Percentiles rank a stretch among this genome's conserved stretches.
phyloP scores from a whole-genome alignment of 305 asterid genomes.

The Rubia balearica region DNA sequence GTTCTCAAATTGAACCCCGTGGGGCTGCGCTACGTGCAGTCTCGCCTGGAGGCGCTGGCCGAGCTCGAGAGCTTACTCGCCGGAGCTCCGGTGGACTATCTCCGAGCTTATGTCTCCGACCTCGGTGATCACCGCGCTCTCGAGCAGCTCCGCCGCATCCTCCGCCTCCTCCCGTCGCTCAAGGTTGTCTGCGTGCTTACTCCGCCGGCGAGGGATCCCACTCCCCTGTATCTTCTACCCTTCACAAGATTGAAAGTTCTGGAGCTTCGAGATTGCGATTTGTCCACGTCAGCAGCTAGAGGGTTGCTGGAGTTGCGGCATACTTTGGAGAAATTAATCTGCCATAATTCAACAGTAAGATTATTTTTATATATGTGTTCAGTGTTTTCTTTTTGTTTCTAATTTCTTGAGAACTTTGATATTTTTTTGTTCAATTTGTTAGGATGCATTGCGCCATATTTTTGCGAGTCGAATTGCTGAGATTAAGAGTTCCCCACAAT shows the following conservation, averaged over 20 bases:
- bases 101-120: constrained; percentile 92
- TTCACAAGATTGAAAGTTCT: constrained; percentile 69
- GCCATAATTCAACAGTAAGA: constrained; percentile 78
- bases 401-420: constrained; percentile 14
- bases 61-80: constrained; percentile 77
- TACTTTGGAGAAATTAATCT: constrained; percentile 84
- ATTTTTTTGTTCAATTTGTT: constrained; percentile 18
- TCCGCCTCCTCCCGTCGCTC: constrained; percentile 62
- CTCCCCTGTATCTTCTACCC: constrained; percentile 64
- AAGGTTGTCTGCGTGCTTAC: constrained; percentile 77
- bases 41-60: constrained; percentile 76
- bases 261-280: constrained; percentile 92
- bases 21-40: constrained; percentile 80
- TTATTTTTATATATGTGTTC: background rate
- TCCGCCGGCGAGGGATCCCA: constrained; percentile 77
- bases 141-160: constrained; percentile 86
- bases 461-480: constrained; percentile 88
- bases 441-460: constrained; percentile 90
- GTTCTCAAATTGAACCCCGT: constrained; percentile 85
- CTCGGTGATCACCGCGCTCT: constrained; percentile 97
- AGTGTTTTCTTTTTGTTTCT: constrained; percentile 6
- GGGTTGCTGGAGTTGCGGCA: constrained; percentile 81
- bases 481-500: constrained; percentile 69
- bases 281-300: constrained; percentile 73
- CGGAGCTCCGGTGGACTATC: constrained; percentile 95